phyloP scores from a whole-genome alignment of 2,329 filamentous ascomycete genomes.

The Aspergillus carbonarius region DNA sequence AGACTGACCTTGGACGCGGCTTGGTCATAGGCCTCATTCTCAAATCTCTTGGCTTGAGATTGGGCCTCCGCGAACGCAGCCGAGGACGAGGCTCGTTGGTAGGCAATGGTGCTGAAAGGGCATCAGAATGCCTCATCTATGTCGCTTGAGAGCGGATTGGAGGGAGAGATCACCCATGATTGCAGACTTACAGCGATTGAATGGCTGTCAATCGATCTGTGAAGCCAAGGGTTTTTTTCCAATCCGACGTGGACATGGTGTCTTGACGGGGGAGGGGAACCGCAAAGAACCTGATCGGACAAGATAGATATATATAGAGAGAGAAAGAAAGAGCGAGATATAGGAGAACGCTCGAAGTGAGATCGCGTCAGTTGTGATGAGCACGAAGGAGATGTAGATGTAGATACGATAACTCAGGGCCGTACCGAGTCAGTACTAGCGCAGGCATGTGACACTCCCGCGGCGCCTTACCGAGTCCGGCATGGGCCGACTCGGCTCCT shows the following conservation, averaged over 20 bases:
- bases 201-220: conserved; percentile 64
- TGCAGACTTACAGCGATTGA: conserved; percentile 57
- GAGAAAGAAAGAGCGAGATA: too few relatives aligned
- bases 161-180: not conserved
- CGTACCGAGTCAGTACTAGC: not conserved
- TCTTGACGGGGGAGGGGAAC: not conserved
- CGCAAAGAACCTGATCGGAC: not conserved
- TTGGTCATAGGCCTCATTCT: conserved; percentile 48
- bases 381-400: too few relatives aligned
- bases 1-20: conserved; percentile 38
- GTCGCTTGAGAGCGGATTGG: not conserved
- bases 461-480: not conserved
- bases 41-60: conserved; percentile 62
- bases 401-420: not conserved
- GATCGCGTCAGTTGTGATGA: too few relatives aligned
- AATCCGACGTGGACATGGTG: conserved; percentile 27
- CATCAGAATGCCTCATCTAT: conserved; percentile 13
- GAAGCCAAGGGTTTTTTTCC: conserved; percentile 57
- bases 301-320: not conserved
- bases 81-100: conserved; percentile 46
- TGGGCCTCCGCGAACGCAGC: conserved; percentile 51
- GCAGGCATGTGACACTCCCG: conserved; percentile 3
- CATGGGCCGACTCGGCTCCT: conserved; percentile 3
- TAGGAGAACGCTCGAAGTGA: too few relatives aligned
- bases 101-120: conserved; percentile 48